phyloP scores from a whole-genome alignment of 345 rosid species.

The Geranium brycei region DNA sequence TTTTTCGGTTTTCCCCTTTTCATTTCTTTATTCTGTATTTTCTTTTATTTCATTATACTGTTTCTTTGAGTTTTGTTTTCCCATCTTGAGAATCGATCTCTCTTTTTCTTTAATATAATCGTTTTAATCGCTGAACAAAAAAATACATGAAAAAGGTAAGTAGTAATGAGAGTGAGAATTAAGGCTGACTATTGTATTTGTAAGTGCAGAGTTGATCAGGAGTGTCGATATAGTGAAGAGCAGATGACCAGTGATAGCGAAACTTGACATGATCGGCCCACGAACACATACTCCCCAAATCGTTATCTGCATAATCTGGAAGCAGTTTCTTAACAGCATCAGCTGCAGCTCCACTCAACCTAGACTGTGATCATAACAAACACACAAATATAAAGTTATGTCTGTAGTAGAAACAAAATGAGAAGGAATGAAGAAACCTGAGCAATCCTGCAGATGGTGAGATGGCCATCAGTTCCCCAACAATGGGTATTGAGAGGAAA shows the following conservation, averaged over 20 bases:
- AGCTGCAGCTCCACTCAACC: constrained; percentile 40
- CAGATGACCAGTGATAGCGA: constrained; percentile 55
- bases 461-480: constrained; percentile 76
- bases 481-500: constrained; percentile 18
- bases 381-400: no score
- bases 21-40: no score
- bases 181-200: constrained; percentile 36
- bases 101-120: no score
- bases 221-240: constrained; percentile 63
- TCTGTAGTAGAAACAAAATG: not conserved
- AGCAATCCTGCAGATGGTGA: constrained; percentile 52
- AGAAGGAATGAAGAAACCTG: constrained; percentile 25
- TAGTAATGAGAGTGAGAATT: not conserved
- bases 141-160: no score
- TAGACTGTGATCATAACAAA: constrained; percentile 23
- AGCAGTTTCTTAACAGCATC: constrained; percentile 45
- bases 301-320: constrained; percentile 44
- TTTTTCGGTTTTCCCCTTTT: no score
- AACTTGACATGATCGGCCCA: constrained; percentile 74
- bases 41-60: no score
- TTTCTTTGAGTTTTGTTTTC: no score
- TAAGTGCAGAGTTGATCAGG: constrained; percentile 55
- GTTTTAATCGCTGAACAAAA: no score
- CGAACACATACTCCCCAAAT: constrained; percentile 46
- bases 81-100: no score